These are phyloP conservation scores for Mycena olivaceomarginata DNA, from an alignment of 768 basidiomycete species.

Conservation along the genomic window DNA sequence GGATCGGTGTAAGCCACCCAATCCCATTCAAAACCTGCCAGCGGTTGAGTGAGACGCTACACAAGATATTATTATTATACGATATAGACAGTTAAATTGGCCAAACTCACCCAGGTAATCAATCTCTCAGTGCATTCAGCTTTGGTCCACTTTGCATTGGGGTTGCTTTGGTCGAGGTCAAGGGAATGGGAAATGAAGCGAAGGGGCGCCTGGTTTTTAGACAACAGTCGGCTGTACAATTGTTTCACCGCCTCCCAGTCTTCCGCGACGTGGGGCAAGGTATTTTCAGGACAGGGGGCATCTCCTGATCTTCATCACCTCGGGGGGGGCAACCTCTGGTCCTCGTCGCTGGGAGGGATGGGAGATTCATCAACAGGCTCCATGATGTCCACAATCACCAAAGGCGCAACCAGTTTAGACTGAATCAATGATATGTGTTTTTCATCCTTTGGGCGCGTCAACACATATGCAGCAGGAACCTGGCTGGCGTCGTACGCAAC, in stretches of 20 bases:
- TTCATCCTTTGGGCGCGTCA: constrained; percentile 6
- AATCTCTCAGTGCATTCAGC: constrained; percentile 3
- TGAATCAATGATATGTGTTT: constrained; percentile 5
- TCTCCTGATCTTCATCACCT: not conserved
- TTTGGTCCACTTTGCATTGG: not conserved
- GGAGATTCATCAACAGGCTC: not conserved
- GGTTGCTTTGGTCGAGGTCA: not conserved
- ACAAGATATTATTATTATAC: not conserved
- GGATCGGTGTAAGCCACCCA: constrained; percentile 16
- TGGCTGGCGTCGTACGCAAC: constrained; percentile 2
- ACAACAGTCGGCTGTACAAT: not conserved
- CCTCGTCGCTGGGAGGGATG: not conserved
- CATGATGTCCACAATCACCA: not conserved
- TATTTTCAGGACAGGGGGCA: too few species aligned
- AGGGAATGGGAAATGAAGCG: constrained; percentile 18
- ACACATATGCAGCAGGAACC: not conserved
- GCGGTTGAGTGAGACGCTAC: constrained; percentile 12
- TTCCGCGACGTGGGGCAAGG: not conserved
- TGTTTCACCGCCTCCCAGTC: not conserved
- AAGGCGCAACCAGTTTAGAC: not conserved
- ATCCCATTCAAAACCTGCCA: not conserved
- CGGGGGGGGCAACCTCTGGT: constrained; percentile 5
- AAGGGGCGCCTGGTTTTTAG: not conserved
- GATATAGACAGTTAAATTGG: not conserved
- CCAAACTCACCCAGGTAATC: constrained; percentile 21